These are phyloP conservation scores for Trichophyton benhamiae DNA, from an alignment of 2,329 filamentous ascomycete genomes.

Conservation along the genomic window DNA sequence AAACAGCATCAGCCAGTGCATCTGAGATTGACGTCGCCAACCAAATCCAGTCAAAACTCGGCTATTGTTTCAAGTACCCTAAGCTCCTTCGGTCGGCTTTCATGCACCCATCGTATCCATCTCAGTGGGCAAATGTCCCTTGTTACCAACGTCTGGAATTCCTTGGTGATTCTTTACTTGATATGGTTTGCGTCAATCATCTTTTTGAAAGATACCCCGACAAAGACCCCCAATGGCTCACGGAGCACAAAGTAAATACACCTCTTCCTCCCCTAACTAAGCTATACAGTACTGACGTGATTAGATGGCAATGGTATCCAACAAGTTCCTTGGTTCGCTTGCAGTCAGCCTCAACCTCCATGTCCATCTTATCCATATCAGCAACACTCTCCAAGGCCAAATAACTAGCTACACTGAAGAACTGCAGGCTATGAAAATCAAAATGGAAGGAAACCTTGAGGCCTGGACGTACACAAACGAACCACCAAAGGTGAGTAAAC, in stretches of 20 bases:
- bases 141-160: slow-evolving; percentile 89
- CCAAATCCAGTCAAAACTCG: slow-evolving; percentile 48
- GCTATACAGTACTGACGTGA: slow-evolving; percentile 1
- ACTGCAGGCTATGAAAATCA: slow-evolving; percentile 22
- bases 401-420: slow-evolving; percentile 39
- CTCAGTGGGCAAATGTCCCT: slow-evolving; percentile 63
- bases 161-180: slow-evolving; percentile 74
- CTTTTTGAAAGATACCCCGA: slow-evolving; percentile 65
- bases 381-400: slow-evolving; percentile 28
- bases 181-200: slow-evolving; percentile 72
- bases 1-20: slow-evolving; percentile 49
- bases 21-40: slow-evolving; percentile 56
- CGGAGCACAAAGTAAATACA: slow-evolving; percentile 64
- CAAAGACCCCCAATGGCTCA: slow-evolving; percentile 89
- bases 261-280: background rate
- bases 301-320: slow-evolving; percentile 91
- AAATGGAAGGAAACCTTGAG: slow-evolving; percentile 26
- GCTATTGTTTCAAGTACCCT: slow-evolving; percentile 61
- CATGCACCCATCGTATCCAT: slow-evolving; percentile 71
- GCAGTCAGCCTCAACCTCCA: slow-evolving; percentile 69
- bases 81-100: slow-evolving; percentile 73
- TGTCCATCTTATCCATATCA: slow-evolving; percentile 49
- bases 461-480: slow-evolving; percentile 33
- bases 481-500: slow-evolving; percentile 29
- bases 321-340: slow-evolving; percentile 78